Evolutionary conservation across 164 flowering plant genomes (phyloP).

Genomic region (Malania oleifera): DNA sequence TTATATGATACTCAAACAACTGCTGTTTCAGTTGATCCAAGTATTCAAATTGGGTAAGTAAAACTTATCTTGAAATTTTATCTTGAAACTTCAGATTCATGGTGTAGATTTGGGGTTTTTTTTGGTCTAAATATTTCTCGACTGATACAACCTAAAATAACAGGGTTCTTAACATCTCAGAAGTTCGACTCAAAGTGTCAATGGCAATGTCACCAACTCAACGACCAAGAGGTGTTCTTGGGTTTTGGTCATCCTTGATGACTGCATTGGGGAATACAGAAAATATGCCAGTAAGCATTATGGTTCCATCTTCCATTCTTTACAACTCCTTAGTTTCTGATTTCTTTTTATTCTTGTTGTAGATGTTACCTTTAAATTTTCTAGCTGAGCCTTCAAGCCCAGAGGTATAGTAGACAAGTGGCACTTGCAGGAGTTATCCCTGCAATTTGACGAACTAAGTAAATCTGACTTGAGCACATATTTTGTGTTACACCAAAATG

Average conservation of each 20-base stretch:
- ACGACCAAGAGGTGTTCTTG: slow-evolving; percentile 97
- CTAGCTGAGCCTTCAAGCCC: no score
- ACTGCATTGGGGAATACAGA: slow-evolving; percentile 98
- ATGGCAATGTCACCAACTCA: slow-evolving; percentile 99
- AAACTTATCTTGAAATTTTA: neutral
- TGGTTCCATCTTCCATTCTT: neutral
- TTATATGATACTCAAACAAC: slow-evolving; percentile 44
- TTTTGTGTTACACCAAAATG: no score
- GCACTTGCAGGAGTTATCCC: no score
- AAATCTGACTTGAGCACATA: no score
- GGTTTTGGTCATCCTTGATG: slow-evolving; percentile 98
- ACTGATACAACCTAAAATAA: slow-evolving; percentile 11
- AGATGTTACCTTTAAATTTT: no score
- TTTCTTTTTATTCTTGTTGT: no score
- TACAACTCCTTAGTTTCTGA: no score
- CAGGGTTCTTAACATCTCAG: slow-evolving; percentile 88
- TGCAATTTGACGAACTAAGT: no score
- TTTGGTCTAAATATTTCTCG: slow-evolving; percentile 7
- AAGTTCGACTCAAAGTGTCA: slow-evolving; percentile 83
- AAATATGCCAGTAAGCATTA: slow-evolving; percentile 81
- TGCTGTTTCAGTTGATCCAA: slow-evolving; percentile 92
- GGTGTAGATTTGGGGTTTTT: slow-evolving; percentile 1
- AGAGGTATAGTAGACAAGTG: no score
- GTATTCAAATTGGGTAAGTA: slow-evolving; percentile 83
- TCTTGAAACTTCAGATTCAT: neutral